Base-by-base conservation (phyloP, 768 basidiomycete genomes). In the Aureoboletus auriporus region DNA sequence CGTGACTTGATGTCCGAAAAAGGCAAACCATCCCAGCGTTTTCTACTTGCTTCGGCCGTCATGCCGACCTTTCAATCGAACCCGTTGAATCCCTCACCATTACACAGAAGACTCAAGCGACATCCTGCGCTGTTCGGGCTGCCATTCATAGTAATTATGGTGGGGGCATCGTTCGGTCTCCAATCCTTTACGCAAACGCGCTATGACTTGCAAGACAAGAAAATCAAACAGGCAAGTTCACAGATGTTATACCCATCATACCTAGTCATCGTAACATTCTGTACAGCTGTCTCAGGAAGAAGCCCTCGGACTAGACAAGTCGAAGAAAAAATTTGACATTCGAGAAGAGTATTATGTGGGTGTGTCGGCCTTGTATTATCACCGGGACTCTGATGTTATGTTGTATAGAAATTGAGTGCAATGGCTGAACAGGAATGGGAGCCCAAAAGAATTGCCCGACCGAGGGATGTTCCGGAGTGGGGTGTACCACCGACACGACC, bases 281-380 rank as follows among this genome's bases (percentile, higher is more conserved):
- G 16, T 10, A 6, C 42, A 83, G 91, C 67, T 96, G 31, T 78
- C 81, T 34, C 83, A 82, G 53, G 85, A 93, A 63, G 82, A 93
- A 56, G 86, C 89, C 53, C 73, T 94, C 17, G 78, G 82, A 9
- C 71, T 93, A 58, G 75, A 84, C 53, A 79, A 75, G 62, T 71
- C 71, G 46, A 76, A 85, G 68, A 86, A 84, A 71, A 87, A 82
- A 71, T 84, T 96, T 50, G 94, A 98, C 67, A 88, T 96, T 14
- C 74, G 91, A 46, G 95, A 97, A 64, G 94, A 96, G 63, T 99
- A 98, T 67, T 97, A 86, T 63, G 94, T 96, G 69, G 69, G 92
- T 83, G 44, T 49, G 17, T 23, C 20, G 3, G 14, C 26, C 11
- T 13, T 39, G 44, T 47, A 11, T 30, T 14, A 46, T 20, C 6